These are phyloP conservation scores for Sanghuangporus sanghuang DNA, from an alignment of 1,284 basidiomycete species.

Conservation along the genomic window DNA sequence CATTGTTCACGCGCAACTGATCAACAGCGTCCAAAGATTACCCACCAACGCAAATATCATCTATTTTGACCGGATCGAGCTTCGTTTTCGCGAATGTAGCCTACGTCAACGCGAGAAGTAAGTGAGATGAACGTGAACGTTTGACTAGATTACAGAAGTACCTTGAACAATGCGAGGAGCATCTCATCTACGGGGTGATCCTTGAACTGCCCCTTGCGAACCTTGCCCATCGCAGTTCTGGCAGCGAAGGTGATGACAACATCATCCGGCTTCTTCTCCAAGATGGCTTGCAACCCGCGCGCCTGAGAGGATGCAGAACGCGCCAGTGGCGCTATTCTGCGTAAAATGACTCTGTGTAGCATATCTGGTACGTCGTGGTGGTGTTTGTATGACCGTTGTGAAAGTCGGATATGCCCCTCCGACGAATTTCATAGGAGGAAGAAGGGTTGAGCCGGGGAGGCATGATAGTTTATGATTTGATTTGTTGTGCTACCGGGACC, in stretches of 20 bases:
- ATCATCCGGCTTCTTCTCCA: constrained; percentile 72
- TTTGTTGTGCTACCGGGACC: background rate
- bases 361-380: background rate
- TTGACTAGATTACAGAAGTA: constrained; percentile 21
- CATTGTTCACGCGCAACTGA: background rate
- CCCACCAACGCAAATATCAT: constrained; percentile 79
- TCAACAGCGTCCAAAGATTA: background rate
- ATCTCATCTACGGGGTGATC: constrained; percentile 73
- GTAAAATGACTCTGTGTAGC: constrained; percentile 2
- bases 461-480: background rate
- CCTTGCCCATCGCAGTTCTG: constrained; percentile 71
- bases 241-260: constrained; percentile 85
- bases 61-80: constrained; percentile 56
- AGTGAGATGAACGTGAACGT: constrained; percentile 10
- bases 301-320: constrained; percentile 44
- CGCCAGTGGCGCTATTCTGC: constrained; percentile 12
- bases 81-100: constrained; percentile 42
- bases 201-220: constrained; percentile 78
- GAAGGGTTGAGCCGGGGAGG: background rate
- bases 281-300: constrained; percentile 35
- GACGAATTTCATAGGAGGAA: background rate
- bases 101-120: constrained; percentile 25
- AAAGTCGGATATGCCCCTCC: background rate
- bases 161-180: constrained; percentile 64
- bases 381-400: too few species aligned